Base-by-base conservation (phyloP, 2,329 filamentous ascomycete genomes). In the Torrubiellomyces zombiae region DNA sequence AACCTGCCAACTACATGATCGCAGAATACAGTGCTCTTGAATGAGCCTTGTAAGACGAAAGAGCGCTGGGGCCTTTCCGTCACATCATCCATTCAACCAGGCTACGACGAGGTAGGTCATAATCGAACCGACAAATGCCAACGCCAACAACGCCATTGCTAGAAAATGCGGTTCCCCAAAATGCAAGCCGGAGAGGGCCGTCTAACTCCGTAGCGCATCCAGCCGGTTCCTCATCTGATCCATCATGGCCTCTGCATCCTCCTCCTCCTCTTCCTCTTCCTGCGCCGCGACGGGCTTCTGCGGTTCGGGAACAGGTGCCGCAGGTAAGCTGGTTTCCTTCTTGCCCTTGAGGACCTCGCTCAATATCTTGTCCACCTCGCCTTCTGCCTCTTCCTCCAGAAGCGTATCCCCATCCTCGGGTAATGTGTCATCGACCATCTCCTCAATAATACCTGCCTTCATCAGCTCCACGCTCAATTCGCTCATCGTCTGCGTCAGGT, bases 381-480 rank as follows among this genome's bases (percentile, higher is more conserved):
- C 58, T 44, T 78, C 74, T 2, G 65, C 73, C 5, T 74, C 78
- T 39, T 85, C 80, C 32, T 81, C 80, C 30, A 79, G 71, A 29
- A 80, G 67, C 26, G 69, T 60, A 38, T 81, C 58, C 25, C 75
- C 53, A 29, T 83, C 75, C 35, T 75, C 67, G n/a, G 83, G 81
- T 36, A 95, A 56, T 21, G 65, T 73, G 47, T 95, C 86, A 23
- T 75, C 79, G 4, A 92, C 73, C 79, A 95, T 94, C 58, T 98
- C 89, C 60, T 95, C 86, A 32, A 95, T 92, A 36, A 98, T 86
- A 10, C 86, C 89, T 3, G 89, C 86, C 57, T 83, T 91, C 50
- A 93, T 78, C 37, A 95, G 55, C 61, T 95, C 89, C 29, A 75
- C 64, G 40, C 75, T 77, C 24, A 95, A 58, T 49, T 92, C 81